These are phyloP conservation scores for Huntiella decipiens DNA, from an alignment of 2,329 filamentous ascomycete species.

Conservation along the genomic window DNA sequence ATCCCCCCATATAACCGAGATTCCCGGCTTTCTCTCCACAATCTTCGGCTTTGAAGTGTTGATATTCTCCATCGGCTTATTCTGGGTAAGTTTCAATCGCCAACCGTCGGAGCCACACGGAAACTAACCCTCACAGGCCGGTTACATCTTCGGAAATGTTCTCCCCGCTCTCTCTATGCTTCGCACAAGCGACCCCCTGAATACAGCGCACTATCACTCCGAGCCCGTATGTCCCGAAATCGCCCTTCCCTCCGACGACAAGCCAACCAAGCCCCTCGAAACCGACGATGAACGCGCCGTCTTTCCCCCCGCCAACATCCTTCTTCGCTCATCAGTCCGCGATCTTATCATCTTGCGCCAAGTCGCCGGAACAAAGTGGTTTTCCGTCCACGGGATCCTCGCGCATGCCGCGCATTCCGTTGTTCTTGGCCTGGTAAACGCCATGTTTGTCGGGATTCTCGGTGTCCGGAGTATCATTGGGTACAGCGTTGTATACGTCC, in stretches of 20 bases:
- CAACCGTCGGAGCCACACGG: background rate
- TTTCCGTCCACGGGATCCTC: slow-evolving; percentile 27
- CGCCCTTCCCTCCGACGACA: slow-evolving; percentile 26
- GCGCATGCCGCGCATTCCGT: slow-evolving; percentile 20
- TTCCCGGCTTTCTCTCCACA: no score
- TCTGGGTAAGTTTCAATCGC: slow-evolving; percentile 8
- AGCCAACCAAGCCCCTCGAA: slow-evolving; percentile 17
- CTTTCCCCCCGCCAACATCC: slow-evolving; percentile 30
- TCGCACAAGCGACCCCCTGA: no score
- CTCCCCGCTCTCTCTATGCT: slow-evolving; percentile 37
- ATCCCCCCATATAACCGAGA: no score
- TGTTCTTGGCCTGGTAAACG: slow-evolving; percentile 47
- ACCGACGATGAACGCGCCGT: no score
- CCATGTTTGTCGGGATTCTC: slow-evolving; percentile 23
- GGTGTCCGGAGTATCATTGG: slow-evolving; percentile 25
- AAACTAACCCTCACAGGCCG: background rate
- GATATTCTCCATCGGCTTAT: background rate
- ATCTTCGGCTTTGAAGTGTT: slow-evolving; percentile 3
- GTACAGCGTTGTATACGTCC: slow-evolving; percentile 24
- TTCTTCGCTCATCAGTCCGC: slow-evolving; percentile 36
- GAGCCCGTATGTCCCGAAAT: slow-evolving; percentile 35
- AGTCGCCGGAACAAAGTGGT: no score
- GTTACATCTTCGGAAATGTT: slow-evolving; percentile 31
- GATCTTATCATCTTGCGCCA: slow-evolving; percentile 24
- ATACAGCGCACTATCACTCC: slow-evolving; percentile 29